Percentiles rank a stretch among this genome's conserved stretches.
phyloP scores from a whole-genome alignment of 306 rosid species.

The Ochetophila trinervis region DNA sequence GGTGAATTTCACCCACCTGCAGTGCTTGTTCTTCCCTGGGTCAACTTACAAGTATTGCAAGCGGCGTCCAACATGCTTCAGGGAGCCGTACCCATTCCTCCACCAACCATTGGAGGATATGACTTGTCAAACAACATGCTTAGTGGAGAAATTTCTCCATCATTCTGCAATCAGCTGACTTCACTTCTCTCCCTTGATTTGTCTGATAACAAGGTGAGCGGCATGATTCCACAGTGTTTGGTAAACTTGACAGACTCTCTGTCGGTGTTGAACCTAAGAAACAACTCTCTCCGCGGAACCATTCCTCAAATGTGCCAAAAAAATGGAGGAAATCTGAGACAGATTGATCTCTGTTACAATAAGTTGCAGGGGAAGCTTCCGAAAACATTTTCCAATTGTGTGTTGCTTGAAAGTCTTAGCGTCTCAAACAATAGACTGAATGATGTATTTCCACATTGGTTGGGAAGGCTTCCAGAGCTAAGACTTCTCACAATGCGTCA shows the following conservation, averaged over 20 bases:
- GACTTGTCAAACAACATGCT: background rate
- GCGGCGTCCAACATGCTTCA: background rate
- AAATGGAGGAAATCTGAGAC: background rate
- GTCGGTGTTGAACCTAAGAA: no score
- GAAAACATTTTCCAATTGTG: background rate
- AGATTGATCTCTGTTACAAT: conserved; percentile 10
- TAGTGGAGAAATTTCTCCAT: background rate
- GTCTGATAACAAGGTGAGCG: no score
- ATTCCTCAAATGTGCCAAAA: background rate
- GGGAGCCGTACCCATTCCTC: background rate
- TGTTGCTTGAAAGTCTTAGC: background rate
- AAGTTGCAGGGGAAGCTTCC: conserved; percentile 5
- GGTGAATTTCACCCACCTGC: background rate
- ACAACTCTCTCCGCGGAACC: no score
- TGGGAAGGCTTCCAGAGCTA: conserved; percentile 19
- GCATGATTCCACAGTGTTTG: no score
- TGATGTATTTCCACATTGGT: conserved; percentile 34
- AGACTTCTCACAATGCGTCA: background rate
- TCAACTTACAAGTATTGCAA: background rate
- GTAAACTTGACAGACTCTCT: no score
- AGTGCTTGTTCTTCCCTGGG: background rate
- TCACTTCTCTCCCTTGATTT: no score
- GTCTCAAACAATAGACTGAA: background rate
- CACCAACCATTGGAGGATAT: background rate
- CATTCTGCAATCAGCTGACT: no score